Evolutionary conservation across 225 moss, liverwort and hornwort genomes (phyloP).

Genomic region (Polytrichum commune): DNA sequence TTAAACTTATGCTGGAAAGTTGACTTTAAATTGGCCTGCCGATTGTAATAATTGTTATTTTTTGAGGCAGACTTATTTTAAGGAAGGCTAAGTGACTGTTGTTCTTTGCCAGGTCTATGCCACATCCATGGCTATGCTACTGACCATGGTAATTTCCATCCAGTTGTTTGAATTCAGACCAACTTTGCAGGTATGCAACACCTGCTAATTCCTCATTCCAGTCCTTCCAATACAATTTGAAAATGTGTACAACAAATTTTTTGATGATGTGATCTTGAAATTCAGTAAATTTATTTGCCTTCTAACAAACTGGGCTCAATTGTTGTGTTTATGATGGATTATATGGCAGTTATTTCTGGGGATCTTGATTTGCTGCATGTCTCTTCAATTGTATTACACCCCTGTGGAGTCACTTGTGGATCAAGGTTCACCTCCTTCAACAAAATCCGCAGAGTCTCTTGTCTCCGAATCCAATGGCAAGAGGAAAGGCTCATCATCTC

Average conservation of each 20-base stretch:
- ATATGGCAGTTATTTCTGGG: constrained; percentile 70
- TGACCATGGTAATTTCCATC: constrained; percentile 79
- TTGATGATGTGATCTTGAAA: too few relatives aligned
- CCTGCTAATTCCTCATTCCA: too few relatives aligned
- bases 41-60: neutral
- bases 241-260: too few relatives aligned
- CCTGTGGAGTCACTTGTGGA: constrained; percentile 53
- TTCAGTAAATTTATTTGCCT: neutral
- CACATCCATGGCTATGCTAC: constrained; percentile 99
- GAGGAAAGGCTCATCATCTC: neutral
- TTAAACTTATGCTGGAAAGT: too few relatives aligned
- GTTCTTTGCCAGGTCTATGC: constrained; percentile 68
- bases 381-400: constrained; percentile 80
- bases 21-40: too few relatives aligned
- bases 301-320: neutral
- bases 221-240: too few relatives aligned
- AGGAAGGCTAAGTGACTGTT: neutral
- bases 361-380: constrained; percentile 74
- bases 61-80: neutral
- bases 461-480: neutral
- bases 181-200: constrained; percentile 62
- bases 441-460: neutral
- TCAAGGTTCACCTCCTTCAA: constrained; percentile 12
- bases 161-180: constrained; percentile 74
- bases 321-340: constrained; percentile 2